phyloP scores from a whole-genome alignment of 1,284 basidiomycete genomes.

The Testicularia cyperi region DNA sequence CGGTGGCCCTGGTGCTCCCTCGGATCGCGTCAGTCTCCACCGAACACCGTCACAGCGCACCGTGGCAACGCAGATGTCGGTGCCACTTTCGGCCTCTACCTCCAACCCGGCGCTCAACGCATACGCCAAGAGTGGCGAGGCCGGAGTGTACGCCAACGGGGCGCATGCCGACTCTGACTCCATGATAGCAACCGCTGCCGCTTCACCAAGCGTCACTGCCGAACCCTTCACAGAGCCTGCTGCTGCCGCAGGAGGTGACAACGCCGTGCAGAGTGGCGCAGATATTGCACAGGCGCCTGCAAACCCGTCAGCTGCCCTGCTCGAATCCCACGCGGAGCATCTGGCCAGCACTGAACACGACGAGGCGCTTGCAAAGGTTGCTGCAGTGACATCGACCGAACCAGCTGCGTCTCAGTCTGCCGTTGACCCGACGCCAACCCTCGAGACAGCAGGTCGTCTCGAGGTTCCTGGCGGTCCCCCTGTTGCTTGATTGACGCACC shows the following conservation, averaged over 20 bases:
- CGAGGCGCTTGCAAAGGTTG: conserved; percentile 2
- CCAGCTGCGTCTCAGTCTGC: not conserved
- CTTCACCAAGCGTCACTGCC: conserved; percentile 1
- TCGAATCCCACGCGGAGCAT: conserved; percentile 18
- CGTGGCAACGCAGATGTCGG: conserved; percentile 48
- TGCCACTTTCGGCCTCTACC: conserved; percentile 42
- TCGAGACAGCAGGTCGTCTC: not conserved
- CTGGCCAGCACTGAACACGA: conserved; percentile 28
- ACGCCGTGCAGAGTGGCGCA: not conserved
- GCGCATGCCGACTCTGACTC: conserved; percentile 15
- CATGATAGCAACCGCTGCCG: not conserved
- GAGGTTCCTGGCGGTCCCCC: conserved; percentile 20
- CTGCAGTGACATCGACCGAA: no score
- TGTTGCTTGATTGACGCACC: conserved; percentile 4
- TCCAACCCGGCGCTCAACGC: conserved; percentile 25
- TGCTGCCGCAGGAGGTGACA: not conserved
- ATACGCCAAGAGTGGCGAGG: conserved; percentile 17
- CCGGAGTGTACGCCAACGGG: conserved; percentile 16
- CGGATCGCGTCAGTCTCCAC: conserved; percentile 38
- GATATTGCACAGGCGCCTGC: conserved; percentile 1
- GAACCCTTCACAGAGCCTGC: conserved; percentile 3
- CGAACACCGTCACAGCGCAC: conserved; percentile 51
- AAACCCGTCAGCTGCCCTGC: conserved; percentile 4
- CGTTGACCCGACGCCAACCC: not conserved
- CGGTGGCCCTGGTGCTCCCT: conserved; percentile 18